Percentiles rank a stretch among this genome's conserved stretches.
Evolutionary conservation across 306 rosid species (phyloP).

Genomic region (Pyrus betulifolia): DNA sequence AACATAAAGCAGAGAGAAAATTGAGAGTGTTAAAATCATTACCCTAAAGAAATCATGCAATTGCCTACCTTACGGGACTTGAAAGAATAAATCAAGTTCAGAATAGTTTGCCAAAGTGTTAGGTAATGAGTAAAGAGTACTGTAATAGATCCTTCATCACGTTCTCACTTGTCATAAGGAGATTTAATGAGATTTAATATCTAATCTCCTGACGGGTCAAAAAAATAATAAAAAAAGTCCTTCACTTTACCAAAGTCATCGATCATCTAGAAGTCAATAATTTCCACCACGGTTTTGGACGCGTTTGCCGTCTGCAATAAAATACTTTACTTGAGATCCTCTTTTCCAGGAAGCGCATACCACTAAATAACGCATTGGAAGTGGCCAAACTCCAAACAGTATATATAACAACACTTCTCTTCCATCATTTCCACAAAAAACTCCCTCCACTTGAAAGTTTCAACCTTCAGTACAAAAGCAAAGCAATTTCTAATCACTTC

Average conservation of each 20-base stretch:
- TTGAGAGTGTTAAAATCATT: too few species aligned
- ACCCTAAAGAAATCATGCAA: too few species aligned
- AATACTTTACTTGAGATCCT: not conserved
- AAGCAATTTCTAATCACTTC: not conserved
- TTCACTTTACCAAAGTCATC: not conserved
- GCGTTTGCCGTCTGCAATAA: slow-evolving; percentile 7
- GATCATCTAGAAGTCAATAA: slow-evolving; percentile 11
- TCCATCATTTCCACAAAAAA: not conserved
- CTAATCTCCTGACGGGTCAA: not conserved
- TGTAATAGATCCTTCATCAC: too few species aligned
- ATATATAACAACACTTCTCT: slow-evolving; percentile 4
- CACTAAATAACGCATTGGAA: not conserved
- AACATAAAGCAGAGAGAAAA: too few species aligned
- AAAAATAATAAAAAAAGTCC: not conserved
- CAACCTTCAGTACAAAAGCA: not conserved
- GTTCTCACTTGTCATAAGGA: too few species aligned
- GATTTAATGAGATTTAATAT: too few species aligned
- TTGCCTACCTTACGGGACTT: too few species aligned
- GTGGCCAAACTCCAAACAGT: not conserved
- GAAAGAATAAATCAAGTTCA: too few species aligned
- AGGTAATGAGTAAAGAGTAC: too few species aligned
- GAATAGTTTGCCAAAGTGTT: too few species aligned
- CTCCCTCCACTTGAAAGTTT: not conserved
- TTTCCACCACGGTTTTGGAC: not conserved
- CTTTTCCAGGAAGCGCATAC: slow-evolving; percentile 3